Base-by-base conservation (phyloP, 495 filamentous ascomycete species). In the Tuber melanosporum region DNA sequence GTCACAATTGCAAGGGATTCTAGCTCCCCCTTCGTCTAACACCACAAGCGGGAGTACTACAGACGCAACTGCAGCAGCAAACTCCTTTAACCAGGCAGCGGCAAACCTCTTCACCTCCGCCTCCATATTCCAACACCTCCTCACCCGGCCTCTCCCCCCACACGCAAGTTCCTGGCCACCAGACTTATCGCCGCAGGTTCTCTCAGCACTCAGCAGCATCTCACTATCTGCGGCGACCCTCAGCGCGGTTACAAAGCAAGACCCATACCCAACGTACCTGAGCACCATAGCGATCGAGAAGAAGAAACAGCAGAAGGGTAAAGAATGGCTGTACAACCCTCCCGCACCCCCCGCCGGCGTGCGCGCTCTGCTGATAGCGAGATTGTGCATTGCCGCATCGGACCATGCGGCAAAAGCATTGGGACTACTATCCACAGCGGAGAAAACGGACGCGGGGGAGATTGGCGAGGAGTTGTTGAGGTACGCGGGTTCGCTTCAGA, bases 171-270 rank as follows among this genome's bases (percentile, higher is more conserved):
- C 78, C 17, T 85, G 75, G 73, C 81, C 82, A 1, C 42, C 75
- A 1, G 94, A 97, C 82, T 88, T 95, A 47, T 85, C 89, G 45
- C 86, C 90, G 2, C 83, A 89, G 0, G 87, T 90, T 6, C 88
- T 94, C n/a, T 86, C 88, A 0, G 93, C 93, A 8, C 87, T 97
- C 42, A 87, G 90, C 19, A 88, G 88, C 2, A 87, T 98, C 9
- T 91, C 94, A 0, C 85, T 96, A 17, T 92, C 93, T 0, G 94
- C 97, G 83, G 95, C 95, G 0, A 98, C 94, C 0, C 88, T 98
- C 9, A 87, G 97, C 3, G 92, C 93, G 3, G 93, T 98, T 1
- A 84, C 95, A 44, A 98, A 97, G 81, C 94, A 97, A 79, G 95
- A 99, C 82, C 93, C 95, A 0, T 97, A 98, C 80, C 90, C 95